Conservation (phyloP, 2,329 filamentous ascomycete species). For the Ascochyta pisi region DNA sequence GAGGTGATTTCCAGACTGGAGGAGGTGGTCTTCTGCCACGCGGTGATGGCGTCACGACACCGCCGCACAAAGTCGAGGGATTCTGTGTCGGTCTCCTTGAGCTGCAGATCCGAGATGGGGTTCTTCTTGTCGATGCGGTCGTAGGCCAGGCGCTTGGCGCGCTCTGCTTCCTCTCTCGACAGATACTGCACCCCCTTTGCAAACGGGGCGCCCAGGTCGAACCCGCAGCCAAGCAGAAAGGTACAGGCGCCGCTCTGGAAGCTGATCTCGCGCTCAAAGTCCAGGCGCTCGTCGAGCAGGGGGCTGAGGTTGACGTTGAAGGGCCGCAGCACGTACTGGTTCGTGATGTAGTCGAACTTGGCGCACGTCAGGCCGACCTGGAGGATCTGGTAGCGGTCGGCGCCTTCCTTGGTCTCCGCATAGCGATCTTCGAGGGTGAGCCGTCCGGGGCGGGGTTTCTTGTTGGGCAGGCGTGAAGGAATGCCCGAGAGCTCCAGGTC, state of each 20-base stretch:
- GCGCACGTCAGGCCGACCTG: constrained; percentile 72
- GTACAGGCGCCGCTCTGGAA: constrained; percentile 66
- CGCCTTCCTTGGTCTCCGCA: constrained; percentile 64
- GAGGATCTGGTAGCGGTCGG: constrained; percentile 68
- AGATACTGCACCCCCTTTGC: constrained; percentile 66
- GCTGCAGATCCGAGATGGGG: constrained; percentile 52
- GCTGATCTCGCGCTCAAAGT: constrained; percentile 66
- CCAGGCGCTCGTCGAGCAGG: constrained; percentile 59
- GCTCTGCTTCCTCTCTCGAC: constrained; percentile 63
- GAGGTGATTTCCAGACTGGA: constrained; percentile 39
- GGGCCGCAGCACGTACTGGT: constrained; percentile 64
- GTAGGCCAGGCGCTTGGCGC: constrained; percentile 54
- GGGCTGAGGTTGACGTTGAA: constrained; percentile 71
- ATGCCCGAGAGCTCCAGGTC: constrained; percentile 74
- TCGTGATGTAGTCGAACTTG: constrained; percentile 58
- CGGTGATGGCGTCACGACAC: constrained; percentile 54
- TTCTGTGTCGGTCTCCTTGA: constrained; percentile 61
- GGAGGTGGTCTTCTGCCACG: constrained; percentile 50
- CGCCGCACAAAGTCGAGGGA: constrained; percentile 59
- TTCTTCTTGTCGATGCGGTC: constrained; percentile 52
- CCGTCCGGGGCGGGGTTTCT: constrained; percentile 48
- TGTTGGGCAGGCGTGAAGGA: constrained; percentile 49
- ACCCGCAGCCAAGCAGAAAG: constrained; percentile 66
- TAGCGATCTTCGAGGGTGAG: constrained; percentile 67
- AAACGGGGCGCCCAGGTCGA: constrained; percentile 65